Conservation (phyloP, 208 protist species). For the Zelonia costaricensis region DNA sequence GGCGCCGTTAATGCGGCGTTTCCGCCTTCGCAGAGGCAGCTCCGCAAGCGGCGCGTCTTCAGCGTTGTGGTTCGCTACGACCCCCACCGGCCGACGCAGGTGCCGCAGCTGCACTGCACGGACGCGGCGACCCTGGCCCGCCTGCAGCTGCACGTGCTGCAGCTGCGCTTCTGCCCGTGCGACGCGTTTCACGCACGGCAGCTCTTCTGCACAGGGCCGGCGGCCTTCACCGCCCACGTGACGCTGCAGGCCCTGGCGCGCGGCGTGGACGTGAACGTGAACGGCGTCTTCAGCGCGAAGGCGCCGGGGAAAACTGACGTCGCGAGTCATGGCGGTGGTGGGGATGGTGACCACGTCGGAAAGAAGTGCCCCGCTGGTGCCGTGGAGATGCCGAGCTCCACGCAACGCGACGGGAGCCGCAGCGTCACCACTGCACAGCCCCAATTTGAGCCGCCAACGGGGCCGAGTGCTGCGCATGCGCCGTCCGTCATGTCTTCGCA, state of each 20-base stretch:
- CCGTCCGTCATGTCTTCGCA: neutral
- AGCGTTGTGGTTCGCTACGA: conserved; percentile 38
- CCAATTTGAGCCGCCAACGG: too few species aligned
- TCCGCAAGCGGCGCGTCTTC: neutral
- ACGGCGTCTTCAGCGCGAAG: conserved; percentile 43
- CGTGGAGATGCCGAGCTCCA: too few species aligned
- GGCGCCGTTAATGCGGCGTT: neutral
- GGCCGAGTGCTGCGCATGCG: neutral
- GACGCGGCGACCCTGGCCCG: conserved; percentile 18
- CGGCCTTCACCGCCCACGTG: conserved; percentile 53
- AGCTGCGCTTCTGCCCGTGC: conserved; percentile 38
- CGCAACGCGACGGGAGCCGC: too few species aligned
- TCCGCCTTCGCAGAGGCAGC: conserved; percentile 4
- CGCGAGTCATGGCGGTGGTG: neutral
- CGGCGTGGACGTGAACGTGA: conserved; percentile 52
- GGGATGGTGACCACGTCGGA: too few species aligned
- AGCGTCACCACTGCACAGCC: too few species aligned
- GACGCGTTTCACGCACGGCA: conserved; percentile 31
- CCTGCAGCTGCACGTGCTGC: conserved; percentile 43
- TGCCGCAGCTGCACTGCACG: conserved; percentile 15
- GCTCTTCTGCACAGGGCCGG: conserved; percentile 71
- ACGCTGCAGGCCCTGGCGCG: conserved; percentile 44
- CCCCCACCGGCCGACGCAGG: conserved; percentile 12
- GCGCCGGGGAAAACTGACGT: neutral
- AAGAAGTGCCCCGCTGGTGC: neutral